Conservation (phyloP, 202 grass and related monocot genomes). For the Miscanthus sacchariflorus region DNA sequence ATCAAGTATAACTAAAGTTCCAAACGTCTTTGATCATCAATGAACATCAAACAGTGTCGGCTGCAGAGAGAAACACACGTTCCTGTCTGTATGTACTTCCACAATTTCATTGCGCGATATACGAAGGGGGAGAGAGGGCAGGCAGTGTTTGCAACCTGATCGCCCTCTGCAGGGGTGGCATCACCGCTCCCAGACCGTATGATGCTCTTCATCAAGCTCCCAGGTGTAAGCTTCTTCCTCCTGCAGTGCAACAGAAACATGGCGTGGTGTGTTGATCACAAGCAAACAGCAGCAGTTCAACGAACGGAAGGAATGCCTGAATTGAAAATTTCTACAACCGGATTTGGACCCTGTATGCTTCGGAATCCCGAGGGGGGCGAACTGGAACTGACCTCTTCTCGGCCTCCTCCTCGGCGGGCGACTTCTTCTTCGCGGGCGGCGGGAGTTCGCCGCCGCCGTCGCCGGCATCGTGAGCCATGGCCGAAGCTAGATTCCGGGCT, state of each 20-base stretch:
- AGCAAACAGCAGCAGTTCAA: neutral
- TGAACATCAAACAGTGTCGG: neutral
- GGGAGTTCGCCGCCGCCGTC: constrained; percentile 42
- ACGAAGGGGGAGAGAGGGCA: neutral
- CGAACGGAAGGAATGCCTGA: neutral
- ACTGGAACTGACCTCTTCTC: constrained; percentile 65
- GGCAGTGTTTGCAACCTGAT: constrained; percentile 62
- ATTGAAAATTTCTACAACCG: neutral
- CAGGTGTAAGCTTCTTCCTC: constrained; percentile 88
- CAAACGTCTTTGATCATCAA: neutral
- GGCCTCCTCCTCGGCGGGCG: constrained; percentile 68
- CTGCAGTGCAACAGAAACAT: constrained; percentile 47
- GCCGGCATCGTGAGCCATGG: constrained; percentile 55
- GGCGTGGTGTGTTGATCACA: neutral
- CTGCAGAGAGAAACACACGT: neutral
- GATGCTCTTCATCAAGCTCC: constrained; percentile 93
- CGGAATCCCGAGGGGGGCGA: neutral
- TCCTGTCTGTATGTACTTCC: neutral
- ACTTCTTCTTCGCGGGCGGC: constrained; percentile 69
- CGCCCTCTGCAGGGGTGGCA: constrained; percentile 69
- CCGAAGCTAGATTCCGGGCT: constrained; percentile 47
- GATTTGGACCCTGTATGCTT: neutral
- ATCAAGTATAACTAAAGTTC: constrained; percentile 6
- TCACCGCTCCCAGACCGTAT: constrained; percentile 71
- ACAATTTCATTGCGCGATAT: neutral